Base-by-base conservation (phyloP, 2,329 filamentous ascomycete genomes). In the Diaporthe batatas region DNA sequence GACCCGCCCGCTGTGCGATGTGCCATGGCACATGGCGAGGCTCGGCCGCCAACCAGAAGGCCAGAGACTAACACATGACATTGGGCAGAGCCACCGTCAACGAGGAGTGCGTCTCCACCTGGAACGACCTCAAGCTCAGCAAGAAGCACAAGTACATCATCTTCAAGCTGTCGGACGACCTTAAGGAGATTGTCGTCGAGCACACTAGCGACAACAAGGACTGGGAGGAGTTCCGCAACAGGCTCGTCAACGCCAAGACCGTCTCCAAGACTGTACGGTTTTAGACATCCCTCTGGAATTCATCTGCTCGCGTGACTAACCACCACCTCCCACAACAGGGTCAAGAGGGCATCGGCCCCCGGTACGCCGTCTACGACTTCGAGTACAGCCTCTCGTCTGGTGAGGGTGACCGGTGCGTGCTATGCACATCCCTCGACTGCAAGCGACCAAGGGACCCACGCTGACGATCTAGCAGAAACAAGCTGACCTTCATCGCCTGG, bases 311-410 rank as follows among this genome's bases (percentile, higher is more conserved):
- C 68, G 36, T 68, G 59, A 71, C 72, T 75, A 54, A 75, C 34
- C 42, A 6, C n/a, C 34, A 14, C 36, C 51, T 39, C 39, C 44
- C 6, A 70, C 32, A 47, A 68, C 75, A 92, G 90, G 90, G 89
- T 75, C 83, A 83, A 74, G 81, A 86, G 74, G 86, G 87, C 83
- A 91, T 91, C 85, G 93, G 93, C 76, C 93, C 81, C 81, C 90
- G 94, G 83, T 96, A 95, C 82, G 94, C 93, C 76, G 91, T 96
- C 80, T 96, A 94, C 84, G 94, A 96, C 84, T 92, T 96, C 82
- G 88, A 93, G 86, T 96, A 94, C 85, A 88, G 88, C 77, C 87
- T 93, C 75, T 88, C 89, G 73, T 89, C 87, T 72, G 93, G 92
- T 77, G 93, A 95, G 84, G 93, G 93, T 79, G 86, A 87, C 80